Evolutionary conservation across 2,329 filamentous ascomycete species (phyloP), one percentile per base, ranked within the genome.

Genomic region (Microsporum canis): DNA sequence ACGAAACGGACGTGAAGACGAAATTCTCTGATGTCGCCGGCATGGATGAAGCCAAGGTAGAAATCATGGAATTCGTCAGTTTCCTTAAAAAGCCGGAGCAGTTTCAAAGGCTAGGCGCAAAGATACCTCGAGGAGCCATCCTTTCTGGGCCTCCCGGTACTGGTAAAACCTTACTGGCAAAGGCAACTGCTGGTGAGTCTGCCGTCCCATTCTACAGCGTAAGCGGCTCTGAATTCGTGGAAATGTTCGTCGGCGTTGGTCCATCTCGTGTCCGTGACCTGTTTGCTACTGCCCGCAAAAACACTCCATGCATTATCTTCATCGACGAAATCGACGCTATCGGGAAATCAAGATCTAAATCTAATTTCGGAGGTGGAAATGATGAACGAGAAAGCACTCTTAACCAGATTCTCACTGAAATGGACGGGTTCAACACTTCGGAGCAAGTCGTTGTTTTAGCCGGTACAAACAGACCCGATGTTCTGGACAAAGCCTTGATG

Each of bases 261-360:
- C 89, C 94, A 23, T 97, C 92, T 34, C 85, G 94, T 75, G 94
- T 99, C 58, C 86, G 94, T 68, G 94, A 99, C 74, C 79, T 99
- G 59, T 99, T 99, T 70, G 86, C 90, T 61, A 96, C 89, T 68
- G 94, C 94, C 17, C 85, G 94, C 62, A 97, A 97, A 80, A 95
- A 89, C 75, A 89, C 94, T 0, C 94, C 94, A 2, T 99, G 94
- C 77, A 99, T 99, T 75, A 95, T 99, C 75, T 99, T 99, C 79
- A 97, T 99, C 67, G 94, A 99, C 72, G 94, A 99, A 76, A 99
- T 99, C 68, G 94, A 99, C 73, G 94, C 94, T 62, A 96, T 99
- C 69, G 94, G 94, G 68, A 90, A 91, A 72, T 88, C 92, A 60
- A 85, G 94, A 77, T 81, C 86, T 27, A 95, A 96, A 71, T 84